Percentiles rank a stretch among this genome's conserved stretches.
Evolutionary conservation across 192 early-diverging fungal species (phyloP).

Genomic region (Thamnidium elegans): DNA sequence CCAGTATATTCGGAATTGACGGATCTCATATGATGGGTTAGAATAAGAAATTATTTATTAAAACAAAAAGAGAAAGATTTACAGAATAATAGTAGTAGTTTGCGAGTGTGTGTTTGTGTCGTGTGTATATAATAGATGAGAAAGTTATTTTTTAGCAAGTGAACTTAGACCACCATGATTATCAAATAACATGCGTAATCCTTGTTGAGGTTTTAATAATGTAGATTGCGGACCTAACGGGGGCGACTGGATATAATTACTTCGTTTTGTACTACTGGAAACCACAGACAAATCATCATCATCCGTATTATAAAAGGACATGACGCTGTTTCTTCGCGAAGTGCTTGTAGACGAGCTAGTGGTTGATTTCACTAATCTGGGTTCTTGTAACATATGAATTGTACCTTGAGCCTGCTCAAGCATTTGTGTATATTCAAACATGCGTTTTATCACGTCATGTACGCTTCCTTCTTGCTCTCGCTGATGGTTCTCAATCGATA

Average conservation of each 20-base stretch:
- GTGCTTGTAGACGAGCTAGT: neutral
- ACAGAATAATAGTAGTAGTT: too few species aligned
- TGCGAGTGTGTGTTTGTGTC: too few species aligned
- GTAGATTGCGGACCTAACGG: neutral
- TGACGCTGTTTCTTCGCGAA: slow-evolving; percentile 17
- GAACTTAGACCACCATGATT: slow-evolving; percentile 4
- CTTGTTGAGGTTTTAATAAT: slow-evolving; percentile 4
- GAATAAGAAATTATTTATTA: too few species aligned
- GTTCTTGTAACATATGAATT: slow-evolving; percentile 29
- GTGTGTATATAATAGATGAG: too few species aligned
- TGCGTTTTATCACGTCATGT: slow-evolving; percentile 20
- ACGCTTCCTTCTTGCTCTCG: slow-evolving; percentile 30
- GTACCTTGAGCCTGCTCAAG: slow-evolving; percentile 34
- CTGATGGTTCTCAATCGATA: slow-evolving; percentile 22
- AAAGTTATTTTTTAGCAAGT: neutral
- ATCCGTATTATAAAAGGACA: slow-evolving; percentile 21
- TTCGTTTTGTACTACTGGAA: slow-evolving; percentile 6
- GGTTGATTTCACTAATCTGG: slow-evolving; percentile 7
- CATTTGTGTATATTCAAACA: slow-evolving; percentile 30
- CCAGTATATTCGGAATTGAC: slow-evolving; percentile 32
- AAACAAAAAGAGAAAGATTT: too few species aligned
- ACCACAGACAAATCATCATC: slow-evolving; percentile 11
- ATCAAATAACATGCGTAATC: slow-evolving; percentile 9
- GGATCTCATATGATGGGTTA: slow-evolving; percentile 29
- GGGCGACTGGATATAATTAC: slow-evolving; percentile 7